A percentile compares a stretch with the other conserved stretches of the same genome.
Conservation (phyloP, 2,329 filamentous ascomycete genomes). For the Epichloe glyceriae region DNA sequence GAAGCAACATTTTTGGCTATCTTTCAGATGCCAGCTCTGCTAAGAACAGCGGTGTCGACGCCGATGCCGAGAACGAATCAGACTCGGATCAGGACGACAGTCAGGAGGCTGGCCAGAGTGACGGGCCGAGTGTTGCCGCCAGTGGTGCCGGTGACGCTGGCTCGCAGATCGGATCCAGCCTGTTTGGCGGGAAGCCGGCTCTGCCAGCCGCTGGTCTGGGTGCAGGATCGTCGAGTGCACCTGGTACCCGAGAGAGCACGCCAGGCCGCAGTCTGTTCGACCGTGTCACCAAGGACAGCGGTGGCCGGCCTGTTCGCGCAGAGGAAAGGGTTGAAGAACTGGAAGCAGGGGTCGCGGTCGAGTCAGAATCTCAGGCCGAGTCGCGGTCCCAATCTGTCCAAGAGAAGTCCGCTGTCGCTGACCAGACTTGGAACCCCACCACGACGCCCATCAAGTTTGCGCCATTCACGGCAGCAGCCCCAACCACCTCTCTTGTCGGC, state of each 20-base stretch:
- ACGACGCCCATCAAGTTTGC: conserved; percentile 44
- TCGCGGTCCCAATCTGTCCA: conserved; percentile 1
- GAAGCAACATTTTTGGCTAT: conserved; percentile 45
- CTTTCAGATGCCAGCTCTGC: conserved; percentile 43
- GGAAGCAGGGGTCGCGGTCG: neutral
- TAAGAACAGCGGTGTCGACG: conserved; percentile 39
- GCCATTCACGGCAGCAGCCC: conserved; percentile 17
- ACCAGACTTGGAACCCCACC: conserved; percentile 31
- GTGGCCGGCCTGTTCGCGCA: conserved; percentile 36
- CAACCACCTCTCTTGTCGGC: conserved; percentile 21
- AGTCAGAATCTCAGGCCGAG: neutral
- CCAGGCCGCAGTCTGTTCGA: conserved; percentile 42
- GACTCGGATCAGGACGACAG: conserved; percentile 30
- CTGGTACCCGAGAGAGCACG: conserved; percentile 31
- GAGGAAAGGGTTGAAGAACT: conserved; percentile 13
- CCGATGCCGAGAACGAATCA: conserved; percentile 32
- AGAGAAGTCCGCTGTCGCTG: conserved; percentile 18
- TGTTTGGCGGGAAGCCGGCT: conserved; percentile 20
- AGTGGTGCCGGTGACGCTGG: conserved; percentile 29
- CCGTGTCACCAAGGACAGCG: conserved; percentile 35
- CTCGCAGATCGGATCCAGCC: conserved; percentile 15
- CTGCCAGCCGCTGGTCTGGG: conserved; percentile 11
- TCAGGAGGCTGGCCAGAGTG: conserved; percentile 29
- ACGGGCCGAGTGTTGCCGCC: conserved; percentile 29
- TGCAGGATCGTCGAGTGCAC: conserved; percentile 21